phyloP scores from a whole-genome alignment of 148 eudicot genomes.

The Rhododendron mucronatum region DNA sequence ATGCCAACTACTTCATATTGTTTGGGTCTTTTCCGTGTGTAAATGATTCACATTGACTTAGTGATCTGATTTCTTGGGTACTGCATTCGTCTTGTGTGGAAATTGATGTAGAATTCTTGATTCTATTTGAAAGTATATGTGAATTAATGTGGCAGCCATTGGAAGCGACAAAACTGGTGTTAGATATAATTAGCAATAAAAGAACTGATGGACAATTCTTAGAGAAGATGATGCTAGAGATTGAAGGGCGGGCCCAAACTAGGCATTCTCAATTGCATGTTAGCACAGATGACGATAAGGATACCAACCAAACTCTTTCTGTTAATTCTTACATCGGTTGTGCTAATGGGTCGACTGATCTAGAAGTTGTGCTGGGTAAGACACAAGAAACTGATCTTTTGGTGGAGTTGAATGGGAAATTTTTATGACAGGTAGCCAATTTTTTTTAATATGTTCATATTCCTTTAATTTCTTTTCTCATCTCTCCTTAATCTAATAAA shows the following conservation, averaged over 20 bases:
- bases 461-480: not conserved
- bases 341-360: constrained; percentile 14
- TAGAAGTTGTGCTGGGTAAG: constrained; percentile 25
- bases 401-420: constrained; percentile 69
- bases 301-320: constrained; percentile 3
- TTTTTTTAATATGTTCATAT: not conserved
- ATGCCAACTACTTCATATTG: too few species aligned
- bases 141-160: too few species aligned
- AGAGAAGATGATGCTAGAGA: constrained; percentile 61
- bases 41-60: not conserved
- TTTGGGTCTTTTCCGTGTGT: not conserved
- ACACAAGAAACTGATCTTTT: constrained; percentile 52
- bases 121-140: too few species aligned
- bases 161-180: constrained; percentile 39
- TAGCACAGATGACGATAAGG: not conserved
- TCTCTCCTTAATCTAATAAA: too few species aligned
- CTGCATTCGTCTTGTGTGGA: not conserved
- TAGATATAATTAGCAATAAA: constrained; percentile 54
- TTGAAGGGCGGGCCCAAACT: constrained; percentile 47
- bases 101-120: too few species aligned
- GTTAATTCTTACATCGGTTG: constrained; percentile 5
- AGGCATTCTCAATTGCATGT: constrained; percentile 16
- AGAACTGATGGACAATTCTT: constrained; percentile 54
- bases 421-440: constrained; percentile 55
- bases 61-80: not conserved